Evolutionary conservation across 2,329 filamentous ascomycete species (phyloP).

Genomic region (Paecilomyces variotii): DNA sequence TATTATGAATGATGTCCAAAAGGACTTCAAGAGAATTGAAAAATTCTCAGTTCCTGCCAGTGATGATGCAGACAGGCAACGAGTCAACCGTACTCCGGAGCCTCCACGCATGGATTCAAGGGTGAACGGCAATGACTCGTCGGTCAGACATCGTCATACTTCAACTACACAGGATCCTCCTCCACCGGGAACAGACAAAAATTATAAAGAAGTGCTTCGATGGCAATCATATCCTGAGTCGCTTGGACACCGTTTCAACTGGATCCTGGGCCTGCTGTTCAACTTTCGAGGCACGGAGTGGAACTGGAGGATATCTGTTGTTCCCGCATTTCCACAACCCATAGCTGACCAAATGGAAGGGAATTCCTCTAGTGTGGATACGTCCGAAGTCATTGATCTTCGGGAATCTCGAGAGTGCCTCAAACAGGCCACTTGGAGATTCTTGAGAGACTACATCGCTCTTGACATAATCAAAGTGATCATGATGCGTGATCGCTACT

Average conservation of each 20-base stretch:
- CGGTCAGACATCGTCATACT: neutral
- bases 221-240: conserved; percentile 49
- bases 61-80: neutral
- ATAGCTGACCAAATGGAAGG: conserved; percentile 16
- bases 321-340: conserved; percentile 28
- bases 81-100: neutral
- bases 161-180: neutral
- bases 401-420: conserved; percentile 41
- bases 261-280: conserved; percentile 49
- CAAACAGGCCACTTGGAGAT: conserved; percentile 34
- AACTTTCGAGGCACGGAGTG: conserved; percentile 54
- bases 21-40: conserved; percentile 50
- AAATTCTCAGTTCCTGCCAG: conserved; percentile 12
- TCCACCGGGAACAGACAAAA: neutral
- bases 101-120: neutral
- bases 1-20: conserved; percentile 48
- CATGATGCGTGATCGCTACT: conserved; percentile 73
- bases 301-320: conserved; percentile 48
- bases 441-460: conserved; percentile 54
- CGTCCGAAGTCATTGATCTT: conserved; percentile 8
- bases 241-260: conserved; percentile 48
- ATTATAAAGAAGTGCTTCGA: conserved; percentile 22
- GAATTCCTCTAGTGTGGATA: conserved; percentile 2
- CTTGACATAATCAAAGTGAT: conserved; percentile 63
- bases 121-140: neutral